Conservation (phyloP, 1,284 basidiomycete genomes). For the Ganoderma meredithae region DNA sequence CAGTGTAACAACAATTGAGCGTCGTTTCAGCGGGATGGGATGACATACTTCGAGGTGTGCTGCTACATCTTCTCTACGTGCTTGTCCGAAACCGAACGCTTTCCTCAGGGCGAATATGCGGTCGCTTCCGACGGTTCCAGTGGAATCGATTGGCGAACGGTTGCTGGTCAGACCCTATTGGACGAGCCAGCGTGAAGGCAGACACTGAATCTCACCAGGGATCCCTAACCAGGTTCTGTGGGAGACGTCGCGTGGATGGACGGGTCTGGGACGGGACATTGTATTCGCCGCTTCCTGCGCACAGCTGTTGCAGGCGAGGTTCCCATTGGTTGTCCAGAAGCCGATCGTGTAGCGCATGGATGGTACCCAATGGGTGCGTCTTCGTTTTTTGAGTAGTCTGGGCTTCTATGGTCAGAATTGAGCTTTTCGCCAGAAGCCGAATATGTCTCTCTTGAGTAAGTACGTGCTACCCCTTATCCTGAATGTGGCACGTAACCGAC, state of each 20-base stretch:
- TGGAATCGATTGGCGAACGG: constrained; percentile 53
- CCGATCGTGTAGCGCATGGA: constrained; percentile 53
- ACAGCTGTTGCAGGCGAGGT: constrained; percentile 62
- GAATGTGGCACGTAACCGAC: constrained; percentile 6
- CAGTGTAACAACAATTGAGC: neutral
- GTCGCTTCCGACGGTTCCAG: constrained; percentile 49
- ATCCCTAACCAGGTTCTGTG: constrained; percentile 45
- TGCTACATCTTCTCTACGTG: neutral
- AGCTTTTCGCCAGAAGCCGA: constrained; percentile 55
- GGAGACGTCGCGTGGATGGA: constrained; percentile 78
- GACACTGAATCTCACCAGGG: neutral
- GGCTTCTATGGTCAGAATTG: neutral
- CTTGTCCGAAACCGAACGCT: constrained; percentile 9
- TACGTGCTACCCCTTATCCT: constrained; percentile 42
- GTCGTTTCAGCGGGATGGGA: constrained; percentile 53
- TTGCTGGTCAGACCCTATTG: constrained; percentile 50
- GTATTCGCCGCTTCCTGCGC: constrained; percentile 75
- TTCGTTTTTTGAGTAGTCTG: too few species aligned
- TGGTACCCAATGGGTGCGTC: constrained; percentile 62
- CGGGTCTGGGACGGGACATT: constrained; percentile 67
- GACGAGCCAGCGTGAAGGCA: neutral
- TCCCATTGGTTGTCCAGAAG: constrained; percentile 8
- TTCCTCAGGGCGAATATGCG: constrained; percentile 69
- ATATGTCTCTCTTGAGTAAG: constrained; percentile 79
- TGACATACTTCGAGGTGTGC: constrained; percentile 62